These are phyloP conservation scores for Fusarium sulawesiense DNA, from an alignment of 2,329 filamentous ascomycete genomes.

Conservation along the genomic window DNA sequence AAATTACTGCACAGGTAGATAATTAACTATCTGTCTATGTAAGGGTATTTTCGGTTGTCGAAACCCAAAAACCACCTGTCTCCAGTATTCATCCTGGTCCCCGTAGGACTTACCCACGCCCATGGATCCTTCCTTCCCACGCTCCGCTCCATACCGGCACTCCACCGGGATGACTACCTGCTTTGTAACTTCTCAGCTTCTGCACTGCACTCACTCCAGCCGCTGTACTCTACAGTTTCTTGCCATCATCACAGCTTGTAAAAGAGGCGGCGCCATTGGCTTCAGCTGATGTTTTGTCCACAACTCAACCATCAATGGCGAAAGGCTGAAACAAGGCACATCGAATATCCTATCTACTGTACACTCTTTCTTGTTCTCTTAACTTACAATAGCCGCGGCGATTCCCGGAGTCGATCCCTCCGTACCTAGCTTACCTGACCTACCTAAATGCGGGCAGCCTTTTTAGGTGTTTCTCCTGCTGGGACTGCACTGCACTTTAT, in stretches of 20 bases:
- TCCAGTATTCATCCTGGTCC: background rate
- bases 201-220: background rate
- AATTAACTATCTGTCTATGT: background rate
- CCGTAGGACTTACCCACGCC: background rate
- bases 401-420: constrained; percentile 27
- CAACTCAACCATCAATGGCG: background rate
- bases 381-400: constrained; percentile 16
- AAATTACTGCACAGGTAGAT: background rate
- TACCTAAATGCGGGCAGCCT: constrained; percentile 25
- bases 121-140: constrained; percentile 1
- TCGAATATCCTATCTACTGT: constrained; percentile 4
- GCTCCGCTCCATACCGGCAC: background rate
- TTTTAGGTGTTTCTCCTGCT: constrained; percentile 13
- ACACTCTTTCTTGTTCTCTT: background rate
- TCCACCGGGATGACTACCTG: background rate
- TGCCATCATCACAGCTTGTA: background rate
- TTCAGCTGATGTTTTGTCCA: background rate
- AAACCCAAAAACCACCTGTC: background rate
- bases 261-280: background rate
- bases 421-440: background rate
- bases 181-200: background rate
- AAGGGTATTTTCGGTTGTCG: background rate
- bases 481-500: background rate
- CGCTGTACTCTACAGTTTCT: background rate
- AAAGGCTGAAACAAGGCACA: constrained; percentile 20